Conservation (phyloP, 139 green algal species). For the Tetraselmis chui region DNA sequence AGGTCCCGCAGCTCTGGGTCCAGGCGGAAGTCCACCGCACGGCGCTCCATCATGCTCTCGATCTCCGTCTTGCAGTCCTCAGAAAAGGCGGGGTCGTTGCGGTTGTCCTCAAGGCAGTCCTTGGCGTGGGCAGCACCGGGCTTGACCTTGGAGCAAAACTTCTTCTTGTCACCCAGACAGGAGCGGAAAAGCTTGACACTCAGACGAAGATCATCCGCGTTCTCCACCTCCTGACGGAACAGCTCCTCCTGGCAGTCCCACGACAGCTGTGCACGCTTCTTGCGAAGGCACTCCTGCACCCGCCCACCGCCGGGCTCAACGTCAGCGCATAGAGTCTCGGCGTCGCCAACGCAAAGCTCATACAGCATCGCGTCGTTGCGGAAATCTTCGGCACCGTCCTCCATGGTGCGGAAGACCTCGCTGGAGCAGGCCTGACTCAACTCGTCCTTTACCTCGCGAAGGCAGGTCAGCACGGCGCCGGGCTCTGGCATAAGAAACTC, state of each 20-base stretch:
- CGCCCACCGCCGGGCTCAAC: constrained; percentile 45
- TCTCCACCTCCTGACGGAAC: constrained; percentile 72
- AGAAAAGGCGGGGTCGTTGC: constrained; percentile 44
- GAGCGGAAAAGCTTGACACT: constrained; percentile 48
- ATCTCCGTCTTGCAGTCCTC: constrained; percentile 55
- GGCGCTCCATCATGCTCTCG: constrained; percentile 57
- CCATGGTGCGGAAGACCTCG: constrained; percentile 51
- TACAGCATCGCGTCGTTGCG: constrained; percentile 54
- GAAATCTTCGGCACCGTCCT: constrained; percentile 55
- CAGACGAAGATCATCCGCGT: constrained; percentile 74
- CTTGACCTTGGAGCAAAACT: constrained; percentile 63
- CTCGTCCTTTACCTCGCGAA: constrained; percentile 47
- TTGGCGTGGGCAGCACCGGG: constrained; percentile 43
- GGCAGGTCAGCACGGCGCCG: constrained; percentile 55
- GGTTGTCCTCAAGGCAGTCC: constrained; percentile 69
- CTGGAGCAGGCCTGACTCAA: constrained; percentile 34
- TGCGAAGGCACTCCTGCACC: constrained; percentile 60
- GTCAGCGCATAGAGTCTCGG: constrained; percentile 39
- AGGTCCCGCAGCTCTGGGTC: constrained; percentile 49
- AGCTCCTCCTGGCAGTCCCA: constrained; percentile 70
- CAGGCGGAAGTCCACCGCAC: constrained; percentile 58
- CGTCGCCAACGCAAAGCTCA: constrained; percentile 42
- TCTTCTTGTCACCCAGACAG: constrained; percentile 62
- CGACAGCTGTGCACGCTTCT: constrained; percentile 35
- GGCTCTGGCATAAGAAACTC: constrained; percentile 2